These are phyloP conservation scores for Tricholoma furcatifolium DNA, from an alignment of 768 basidiomycete genomes.

Conservation along the genomic window DNA sequence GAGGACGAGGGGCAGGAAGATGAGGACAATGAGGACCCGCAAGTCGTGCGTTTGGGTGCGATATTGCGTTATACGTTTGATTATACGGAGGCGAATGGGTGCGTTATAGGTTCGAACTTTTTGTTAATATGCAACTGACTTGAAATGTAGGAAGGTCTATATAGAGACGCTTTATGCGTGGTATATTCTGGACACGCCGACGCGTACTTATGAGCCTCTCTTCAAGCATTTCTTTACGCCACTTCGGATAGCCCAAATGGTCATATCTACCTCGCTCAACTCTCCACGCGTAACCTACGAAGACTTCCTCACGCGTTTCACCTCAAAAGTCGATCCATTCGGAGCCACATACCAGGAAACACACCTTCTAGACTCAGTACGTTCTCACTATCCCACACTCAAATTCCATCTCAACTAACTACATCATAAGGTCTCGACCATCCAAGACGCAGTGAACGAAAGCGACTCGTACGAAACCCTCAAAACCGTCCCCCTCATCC, in stretches of 20 bases:
- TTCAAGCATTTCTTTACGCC: slow-evolving; percentile 51
- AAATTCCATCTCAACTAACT: slow-evolving; percentile 1
- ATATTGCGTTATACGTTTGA: slow-evolving; percentile 52
- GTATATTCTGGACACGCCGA: slow-evolving; percentile 56
- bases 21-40: slow-evolving; percentile 28
- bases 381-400: background rate
- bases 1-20: slow-evolving; percentile 68
- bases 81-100: slow-evolving; percentile 52
- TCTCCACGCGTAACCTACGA: slow-evolving; percentile 27
- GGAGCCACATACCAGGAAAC: slow-evolving; percentile 31
- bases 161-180: slow-evolving; percentile 64
- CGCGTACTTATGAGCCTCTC: slow-evolving; percentile 38
- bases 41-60: slow-evolving; percentile 44
- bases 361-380: slow-evolving; percentile 32
- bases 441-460: slow-evolving; percentile 29
- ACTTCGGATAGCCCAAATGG: slow-evolving; percentile 49
- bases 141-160: slow-evolving; percentile 51
- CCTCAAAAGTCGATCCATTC: slow-evolving; percentile 32
- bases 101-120: slow-evolving; percentile 23
- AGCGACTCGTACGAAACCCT: slow-evolving; percentile 19
- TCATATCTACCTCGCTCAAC: slow-evolving; percentile 35
- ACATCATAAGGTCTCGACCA: slow-evolving; percentile 23
- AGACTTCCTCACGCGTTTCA: slow-evolving; percentile 35
- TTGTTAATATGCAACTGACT: background rate
- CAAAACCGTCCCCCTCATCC: slow-evolving; percentile 24